Percentiles rank a stretch among this genome's conserved stretches.
phyloP scores from a whole-genome alignment of 768 basidiomycete species.

The Leccinum broughii region DNA sequence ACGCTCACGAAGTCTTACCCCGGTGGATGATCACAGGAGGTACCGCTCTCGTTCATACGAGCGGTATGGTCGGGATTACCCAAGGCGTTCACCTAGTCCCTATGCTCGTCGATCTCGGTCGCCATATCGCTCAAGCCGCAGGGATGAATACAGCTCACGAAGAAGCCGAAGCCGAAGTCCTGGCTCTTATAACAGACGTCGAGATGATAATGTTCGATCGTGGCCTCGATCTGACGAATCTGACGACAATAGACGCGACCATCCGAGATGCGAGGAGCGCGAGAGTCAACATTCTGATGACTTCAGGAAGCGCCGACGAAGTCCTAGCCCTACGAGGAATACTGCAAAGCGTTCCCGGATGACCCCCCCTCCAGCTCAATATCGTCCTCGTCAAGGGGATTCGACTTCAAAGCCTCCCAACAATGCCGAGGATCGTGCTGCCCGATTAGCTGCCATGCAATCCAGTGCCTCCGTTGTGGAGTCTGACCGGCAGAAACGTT shows the following conservation, averaged over 20 bases:
- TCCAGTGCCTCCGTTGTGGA: slow-evolving; percentile 67
- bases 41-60: slow-evolving; percentile 35
- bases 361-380: slow-evolving; percentile 36
- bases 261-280: slow-evolving; percentile 29
- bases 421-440: slow-evolving; percentile 60
- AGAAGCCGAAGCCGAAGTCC: slow-evolving; percentile 35
- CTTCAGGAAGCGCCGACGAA: slow-evolving; percentile 40
- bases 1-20: slow-evolving; percentile 37
- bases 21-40: slow-evolving; percentile 25
- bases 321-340: slow-evolving; percentile 34
- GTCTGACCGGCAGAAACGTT: slow-evolving; percentile 67
- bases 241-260: slow-evolving; percentile 39
- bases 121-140: slow-evolving; percentile 31
- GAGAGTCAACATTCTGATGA: slow-evolving; percentile 28
- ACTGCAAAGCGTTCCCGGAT: slow-evolving; percentile 52
- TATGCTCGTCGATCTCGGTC: slow-evolving; percentile 49
- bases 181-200: slow-evolving; percentile 17
- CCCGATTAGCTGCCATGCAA: slow-evolving; percentile 90
- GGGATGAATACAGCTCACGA: slow-evolving; percentile 25
- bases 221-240: slow-evolving; percentile 58
- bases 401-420: slow-evolving; percentile 18
- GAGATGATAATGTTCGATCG: slow-evolving; percentile 31
- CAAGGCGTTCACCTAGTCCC: slow-evolving; percentile 47
- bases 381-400: slow-evolving; percentile 21
- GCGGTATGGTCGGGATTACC: slow-evolving; percentile 27